Base-by-base conservation (phyloP, 208 protist genomes). In the Crithidia brevicula region DNA sequence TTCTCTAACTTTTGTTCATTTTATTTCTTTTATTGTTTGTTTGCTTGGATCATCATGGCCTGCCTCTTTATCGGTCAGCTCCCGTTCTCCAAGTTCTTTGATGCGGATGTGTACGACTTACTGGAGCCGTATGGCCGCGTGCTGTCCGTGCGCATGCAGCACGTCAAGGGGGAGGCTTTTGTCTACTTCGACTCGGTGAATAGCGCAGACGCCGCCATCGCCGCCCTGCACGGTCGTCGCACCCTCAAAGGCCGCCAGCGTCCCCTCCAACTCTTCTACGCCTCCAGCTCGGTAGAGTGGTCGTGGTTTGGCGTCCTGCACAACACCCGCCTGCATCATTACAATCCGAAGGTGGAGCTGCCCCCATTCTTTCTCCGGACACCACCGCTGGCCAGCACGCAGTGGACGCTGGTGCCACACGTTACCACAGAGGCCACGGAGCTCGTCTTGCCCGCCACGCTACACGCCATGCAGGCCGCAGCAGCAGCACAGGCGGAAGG, bases 341-440 rank as follows among this genome's bases (percentile, higher is more conserved):
- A 43, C 13, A 58, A 58, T 33, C 52, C 28, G 15, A 58, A 58
- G n/a, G 52, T 58, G n/a, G 52, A 58, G 52, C 52, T 58, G n/a
- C 52, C 52, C 3, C 52, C 52, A 2, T 58, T 58, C n/a, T 58
- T 58, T 30, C 13, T 11, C n/a, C n/a, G 16, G 33, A 58, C 7
- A 33, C 52, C 52, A 16, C 52, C 52, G 7, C 52, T 58, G 31
- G 28, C 52, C 2, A 20, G 9, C 33, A 23, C 52, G 52, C 52
- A 58, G 52, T 58, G 52, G 52, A 4, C 31, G 2, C 23, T 58
- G 13, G 52, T 43, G 31, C 52, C 52, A 2, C 13, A 43, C 16
- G 16, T 27, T 2, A 58, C 52, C n/a, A 7, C 28, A 3, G 52
- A 58, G 16, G 52, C 52, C n/a, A 58, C 52, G 52, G 52, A 58